A percentile compares a stretch with the other conserved stretches of the same genome.
Conservation (phyloP, 2,329 filamentous ascomycete genomes). For the Trichoderma citrinoviride region DNA sequence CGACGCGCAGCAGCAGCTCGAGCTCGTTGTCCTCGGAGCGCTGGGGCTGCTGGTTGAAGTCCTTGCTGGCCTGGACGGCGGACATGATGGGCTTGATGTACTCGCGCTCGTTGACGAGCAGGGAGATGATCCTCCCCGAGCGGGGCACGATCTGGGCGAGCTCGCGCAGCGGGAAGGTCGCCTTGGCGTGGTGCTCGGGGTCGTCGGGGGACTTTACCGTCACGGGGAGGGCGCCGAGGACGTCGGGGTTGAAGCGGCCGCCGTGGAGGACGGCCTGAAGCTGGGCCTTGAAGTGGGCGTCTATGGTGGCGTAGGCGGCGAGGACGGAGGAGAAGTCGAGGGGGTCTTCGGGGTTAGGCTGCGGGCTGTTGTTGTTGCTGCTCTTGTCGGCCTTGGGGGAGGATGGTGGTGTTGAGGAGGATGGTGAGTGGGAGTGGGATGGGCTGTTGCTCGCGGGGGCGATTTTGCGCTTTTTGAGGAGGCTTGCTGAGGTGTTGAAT, state of each 20-base stretch:
- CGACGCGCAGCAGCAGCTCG: constrained; percentile 54
- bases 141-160: constrained; percentile 54
- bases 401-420: no score
- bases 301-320: constrained; percentile 43
- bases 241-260: constrained; percentile 52
- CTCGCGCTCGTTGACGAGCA: constrained; percentile 42
- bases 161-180: constrained; percentile 51
- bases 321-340: constrained; percentile 50
- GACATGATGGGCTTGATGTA: constrained; percentile 56
- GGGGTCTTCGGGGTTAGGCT: constrained; percentile 43
- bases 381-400: constrained; percentile 26
- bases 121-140: constrained; percentile 40
- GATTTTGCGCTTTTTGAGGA: constrained; percentile 42
- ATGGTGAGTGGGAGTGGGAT: constrained; percentile 18
- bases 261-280: constrained; percentile 43
- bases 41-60: constrained; percentile 62
- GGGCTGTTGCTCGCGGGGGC: constrained; percentile 34
- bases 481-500: constrained; percentile 32
- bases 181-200: constrained; percentile 13
- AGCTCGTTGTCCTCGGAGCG: constrained; percentile 56
- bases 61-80: constrained; percentile 50
- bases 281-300: constrained; percentile 44
- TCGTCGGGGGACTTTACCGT: constrained; percentile 33
- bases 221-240: constrained; percentile 47
- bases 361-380: constrained; percentile 20